Conservation (phyloP, 345 rosid genomes). For the Boechera retrofracta region DNA sequence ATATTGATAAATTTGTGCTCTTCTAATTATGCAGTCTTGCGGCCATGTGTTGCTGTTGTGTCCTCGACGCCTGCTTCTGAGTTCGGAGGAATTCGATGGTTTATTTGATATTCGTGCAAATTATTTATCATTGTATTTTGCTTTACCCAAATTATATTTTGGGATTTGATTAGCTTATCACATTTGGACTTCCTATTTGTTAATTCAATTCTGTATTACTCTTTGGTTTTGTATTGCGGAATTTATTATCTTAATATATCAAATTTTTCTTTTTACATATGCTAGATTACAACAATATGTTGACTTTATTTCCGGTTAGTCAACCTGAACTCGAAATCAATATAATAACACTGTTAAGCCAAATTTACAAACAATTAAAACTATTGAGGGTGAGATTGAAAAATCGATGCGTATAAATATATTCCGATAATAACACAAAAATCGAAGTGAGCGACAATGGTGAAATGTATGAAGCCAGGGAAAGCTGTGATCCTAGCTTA, state of each 20-base stretch:
- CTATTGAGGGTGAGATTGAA: background rate
- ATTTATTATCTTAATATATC: background rate
- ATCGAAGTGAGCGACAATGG: conserved; percentile 35
- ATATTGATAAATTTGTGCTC: background rate
- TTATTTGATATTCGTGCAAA: background rate
- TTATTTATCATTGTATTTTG: background rate
- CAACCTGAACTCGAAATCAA: background rate
- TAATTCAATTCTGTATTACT: background rate
- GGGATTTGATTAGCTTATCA: conserved; percentile 6
- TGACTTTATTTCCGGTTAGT: background rate
- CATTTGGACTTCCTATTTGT: background rate
- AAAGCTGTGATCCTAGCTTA: conserved; percentile 50
- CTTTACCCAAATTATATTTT: conserved; percentile 7
- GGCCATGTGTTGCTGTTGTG: conserved; percentile 48
- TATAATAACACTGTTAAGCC: background rate
- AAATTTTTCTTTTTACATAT: too few species aligned
- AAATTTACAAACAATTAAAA: background rate
- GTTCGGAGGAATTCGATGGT: conserved; percentile 1
- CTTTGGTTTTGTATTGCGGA: background rate
- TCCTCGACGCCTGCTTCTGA: conserved; percentile 46
- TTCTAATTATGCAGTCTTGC: conserved; percentile 35
- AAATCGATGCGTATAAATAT: background rate
- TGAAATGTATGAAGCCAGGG: conserved; percentile 50
- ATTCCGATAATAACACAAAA: too few species aligned
- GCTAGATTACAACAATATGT: too few species aligned